Conservation (phyloP, 306 rosid species). For the Gleditsia sinensis region DNA sequence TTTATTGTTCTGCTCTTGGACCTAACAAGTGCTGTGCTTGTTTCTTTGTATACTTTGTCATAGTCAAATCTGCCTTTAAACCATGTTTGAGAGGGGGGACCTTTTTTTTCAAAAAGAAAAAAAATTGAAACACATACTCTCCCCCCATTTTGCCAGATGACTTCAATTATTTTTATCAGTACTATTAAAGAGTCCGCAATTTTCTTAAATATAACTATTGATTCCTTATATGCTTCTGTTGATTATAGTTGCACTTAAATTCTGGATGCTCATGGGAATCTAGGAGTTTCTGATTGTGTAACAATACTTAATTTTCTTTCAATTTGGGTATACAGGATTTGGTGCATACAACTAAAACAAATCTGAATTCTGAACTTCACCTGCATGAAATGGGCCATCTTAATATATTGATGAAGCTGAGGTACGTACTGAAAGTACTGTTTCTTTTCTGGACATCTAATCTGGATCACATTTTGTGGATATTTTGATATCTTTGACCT, state of each 20-base stretch:
- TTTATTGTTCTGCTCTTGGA: background rate
- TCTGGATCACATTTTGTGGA: conserved; percentile 5
- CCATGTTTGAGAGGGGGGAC: background rate
- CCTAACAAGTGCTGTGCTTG: conserved; percentile 13
- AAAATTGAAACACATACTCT: background rate
- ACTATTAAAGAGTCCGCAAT: conserved; percentile 9
- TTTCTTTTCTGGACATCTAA: conserved; percentile 23
- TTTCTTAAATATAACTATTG: conserved; percentile 3
- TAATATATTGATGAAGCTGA: conserved; percentile 66
- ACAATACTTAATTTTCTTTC: conserved; percentile 31
- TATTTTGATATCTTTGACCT: conserved; percentile 9
- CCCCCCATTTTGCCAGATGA: background rate
- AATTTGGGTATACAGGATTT: conserved; percentile 62
- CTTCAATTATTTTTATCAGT: background rate
- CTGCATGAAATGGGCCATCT: conserved; percentile 56
- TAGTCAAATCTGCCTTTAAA: conserved; percentile 6
- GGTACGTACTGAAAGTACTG: conserved; percentile 47
- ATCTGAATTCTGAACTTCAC: conserved; percentile 41
- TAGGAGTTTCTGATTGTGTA: conserved; percentile 24
- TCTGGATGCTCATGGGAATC: conserved; percentile 32
- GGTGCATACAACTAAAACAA: conserved; percentile 44
- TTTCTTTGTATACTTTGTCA: conserved; percentile 23
- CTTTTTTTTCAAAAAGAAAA: background rate
- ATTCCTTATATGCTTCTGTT: conserved; percentile 22
- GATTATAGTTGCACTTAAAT: conserved; percentile 32